A percentile compares a stretch with the other conserved stretches of the same genome.
phyloP scores from a whole-genome alignment of 345 rosid species.

The Reutealis trisperma region DNA sequence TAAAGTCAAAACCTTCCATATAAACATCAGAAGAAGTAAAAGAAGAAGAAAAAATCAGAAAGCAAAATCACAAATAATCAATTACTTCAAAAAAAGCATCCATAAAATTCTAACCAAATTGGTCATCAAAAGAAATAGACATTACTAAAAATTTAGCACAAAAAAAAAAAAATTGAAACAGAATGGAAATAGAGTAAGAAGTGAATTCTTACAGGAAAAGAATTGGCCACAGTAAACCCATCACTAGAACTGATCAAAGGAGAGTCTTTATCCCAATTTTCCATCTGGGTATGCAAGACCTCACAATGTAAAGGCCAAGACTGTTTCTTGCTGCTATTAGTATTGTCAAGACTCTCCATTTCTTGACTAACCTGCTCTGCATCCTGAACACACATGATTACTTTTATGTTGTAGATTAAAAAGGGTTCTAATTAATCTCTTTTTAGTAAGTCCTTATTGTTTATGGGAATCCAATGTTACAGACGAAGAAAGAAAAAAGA shows the following conservation, averaged over 20 bases:
- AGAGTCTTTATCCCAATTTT: constrained; percentile 38
- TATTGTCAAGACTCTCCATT: constrained; percentile 21
- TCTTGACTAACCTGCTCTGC: constrained; percentile 38
- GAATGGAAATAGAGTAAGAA: background rate
- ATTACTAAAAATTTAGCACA: background rate
- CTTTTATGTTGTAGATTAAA: background rate
- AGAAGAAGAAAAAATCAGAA: background rate
- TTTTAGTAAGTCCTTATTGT: background rate
- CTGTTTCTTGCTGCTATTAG: constrained; percentile 14
- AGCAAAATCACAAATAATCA: constrained; percentile 6
- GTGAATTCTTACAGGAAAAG: constrained; percentile 43
- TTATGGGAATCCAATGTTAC: constrained; percentile 30
- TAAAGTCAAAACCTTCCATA: background rate
- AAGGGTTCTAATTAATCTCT: background rate
- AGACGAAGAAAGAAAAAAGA: background rate
- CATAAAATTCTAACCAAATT: background rate
- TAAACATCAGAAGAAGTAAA: background rate
- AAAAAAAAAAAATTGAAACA: background rate
- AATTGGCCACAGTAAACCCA: constrained; percentile 26
- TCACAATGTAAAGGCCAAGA: constrained; percentile 46
- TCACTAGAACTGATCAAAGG: constrained; percentile 32
- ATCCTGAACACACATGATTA: constrained; percentile 57
- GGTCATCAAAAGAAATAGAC: background rate
- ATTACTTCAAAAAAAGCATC: background rate
- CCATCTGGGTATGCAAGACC: constrained; percentile 48